These are phyloP conservation scores for Truncatella angustata DNA, from an alignment of 2,329 filamentous ascomycete species.

Conservation along the genomic window DNA sequence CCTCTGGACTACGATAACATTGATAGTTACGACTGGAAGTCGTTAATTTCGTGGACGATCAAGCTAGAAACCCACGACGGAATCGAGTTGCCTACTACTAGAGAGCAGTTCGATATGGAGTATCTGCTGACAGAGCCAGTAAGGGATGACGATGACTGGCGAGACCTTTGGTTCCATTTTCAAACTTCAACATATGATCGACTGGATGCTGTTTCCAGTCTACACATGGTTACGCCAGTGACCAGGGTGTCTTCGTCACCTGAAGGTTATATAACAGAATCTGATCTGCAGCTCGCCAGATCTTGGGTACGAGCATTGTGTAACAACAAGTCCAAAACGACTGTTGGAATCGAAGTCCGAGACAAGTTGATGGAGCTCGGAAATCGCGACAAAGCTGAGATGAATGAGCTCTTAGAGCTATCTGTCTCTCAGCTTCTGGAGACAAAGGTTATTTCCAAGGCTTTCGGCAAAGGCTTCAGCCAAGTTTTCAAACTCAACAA, in stretches of 20 bases:
- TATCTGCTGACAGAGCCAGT: constrained; percentile 39
- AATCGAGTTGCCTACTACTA: constrained; percentile 46
- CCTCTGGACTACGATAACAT: constrained; percentile 63
- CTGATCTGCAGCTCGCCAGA: constrained; percentile 42
- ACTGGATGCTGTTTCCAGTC: constrained; percentile 52
- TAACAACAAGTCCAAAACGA: constrained; percentile 41
- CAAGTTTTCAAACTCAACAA: constrained; percentile 64
- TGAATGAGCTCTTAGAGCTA: constrained; percentile 44
- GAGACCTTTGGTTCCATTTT: constrained; percentile 55
- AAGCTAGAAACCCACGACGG: constrained; percentile 46
- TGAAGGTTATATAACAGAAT: constrained; percentile 16
- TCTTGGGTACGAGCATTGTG: constrained; percentile 62
- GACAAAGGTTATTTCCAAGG: constrained; percentile 56
- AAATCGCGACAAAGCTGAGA: constrained; percentile 33
- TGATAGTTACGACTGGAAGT: constrained; percentile 65
- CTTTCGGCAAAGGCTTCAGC: constrained; percentile 57
- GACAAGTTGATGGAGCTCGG: constrained; percentile 51
- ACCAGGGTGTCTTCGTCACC: neutral
- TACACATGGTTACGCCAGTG: constrained; percentile 38
- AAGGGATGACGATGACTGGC: constrained; percentile 43
- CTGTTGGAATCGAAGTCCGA: constrained; percentile 42
- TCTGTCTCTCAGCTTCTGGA: constrained; percentile 48
- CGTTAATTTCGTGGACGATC: constrained; percentile 65
- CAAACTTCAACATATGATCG: constrained; percentile 56
- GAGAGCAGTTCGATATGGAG: constrained; percentile 40